Evolutionary conservation across 768 basidiomycete species (phyloP).

Genomic region (Hortiboletus flavorubellus): DNA sequence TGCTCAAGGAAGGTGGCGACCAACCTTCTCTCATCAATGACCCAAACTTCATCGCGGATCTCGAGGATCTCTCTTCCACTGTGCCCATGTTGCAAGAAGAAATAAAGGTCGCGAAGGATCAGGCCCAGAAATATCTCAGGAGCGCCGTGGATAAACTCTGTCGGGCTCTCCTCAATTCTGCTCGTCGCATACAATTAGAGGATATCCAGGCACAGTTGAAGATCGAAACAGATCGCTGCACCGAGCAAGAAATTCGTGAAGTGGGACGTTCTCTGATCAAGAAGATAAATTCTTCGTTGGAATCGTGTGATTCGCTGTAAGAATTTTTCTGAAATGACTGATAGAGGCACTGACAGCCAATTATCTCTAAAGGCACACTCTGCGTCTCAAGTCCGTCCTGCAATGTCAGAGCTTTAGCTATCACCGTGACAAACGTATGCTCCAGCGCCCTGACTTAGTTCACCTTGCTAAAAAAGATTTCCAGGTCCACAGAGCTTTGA

Average conservation of each 20-base stretch:
- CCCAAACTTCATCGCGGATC: conserved; percentile 22
- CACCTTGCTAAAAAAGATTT: not conserved
- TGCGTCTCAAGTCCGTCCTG: conserved; percentile 12
- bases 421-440: conserved; percentile 3
- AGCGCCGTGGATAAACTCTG: conserved; percentile 17
- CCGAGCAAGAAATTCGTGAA: conserved; percentile 17
- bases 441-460: not conserved
- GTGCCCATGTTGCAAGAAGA: conserved; percentile 18
- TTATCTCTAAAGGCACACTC: conserved; percentile 9
- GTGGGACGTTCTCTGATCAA: conserved; percentile 10
- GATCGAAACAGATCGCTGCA: conserved; percentile 8
- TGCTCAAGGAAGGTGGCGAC: conserved; percentile 22
- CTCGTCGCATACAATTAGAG: conserved; percentile 17
- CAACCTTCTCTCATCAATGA: conserved; percentile 21
- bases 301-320: conserved; percentile 18
- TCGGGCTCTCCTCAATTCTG: conserved; percentile 8
- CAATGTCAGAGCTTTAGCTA: not conserved
- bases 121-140: conserved; percentile 20
- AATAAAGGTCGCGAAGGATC: conserved; percentile 7
- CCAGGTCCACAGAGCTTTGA: conserved; percentile 16
- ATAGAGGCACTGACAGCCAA: not conserved
- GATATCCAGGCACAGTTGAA: conserved; percentile 15
- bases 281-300: conserved; percentile 18
- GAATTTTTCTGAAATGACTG: not conserved
- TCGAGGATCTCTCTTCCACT: conserved; percentile 11